Conservation (phyloP, 192 early-diverging fungal genomes). For the Coemansia sp. region DNA sequence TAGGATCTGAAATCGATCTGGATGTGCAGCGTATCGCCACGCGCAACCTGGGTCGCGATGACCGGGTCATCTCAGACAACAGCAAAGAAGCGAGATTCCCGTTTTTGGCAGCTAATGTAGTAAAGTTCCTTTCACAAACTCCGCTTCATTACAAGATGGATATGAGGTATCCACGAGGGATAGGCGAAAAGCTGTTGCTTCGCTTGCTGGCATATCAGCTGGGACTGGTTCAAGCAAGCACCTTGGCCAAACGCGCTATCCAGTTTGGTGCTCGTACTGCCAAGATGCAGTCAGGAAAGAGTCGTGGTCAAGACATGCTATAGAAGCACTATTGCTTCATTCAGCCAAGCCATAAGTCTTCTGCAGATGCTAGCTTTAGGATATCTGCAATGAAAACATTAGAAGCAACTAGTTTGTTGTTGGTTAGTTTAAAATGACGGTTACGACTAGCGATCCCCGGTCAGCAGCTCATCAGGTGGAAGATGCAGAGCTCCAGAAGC, state of each 20-base stretch:
- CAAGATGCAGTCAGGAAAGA: slow-evolving; percentile 68
- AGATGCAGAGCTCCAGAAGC: slow-evolving; percentile 16
- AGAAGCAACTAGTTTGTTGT: too few relatives aligned
- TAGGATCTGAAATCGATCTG: slow-evolving; percentile 74
- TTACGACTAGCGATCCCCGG: slow-evolving; percentile 6
- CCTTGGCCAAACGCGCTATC: slow-evolving; percentile 88
- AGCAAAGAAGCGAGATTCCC: slow-evolving; percentile 85
- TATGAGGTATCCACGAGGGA: slow-evolving; percentile 69
- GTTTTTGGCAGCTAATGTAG: slow-evolving; percentile 73
- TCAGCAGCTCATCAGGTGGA: slow-evolving; percentile 40
- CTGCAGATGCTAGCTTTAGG: too few relatives aligned
- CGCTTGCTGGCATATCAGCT: slow-evolving; percentile 67
- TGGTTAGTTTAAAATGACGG: too few relatives aligned
- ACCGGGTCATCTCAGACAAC: slow-evolving; percentile 86
- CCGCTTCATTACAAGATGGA: slow-evolving; percentile 82
- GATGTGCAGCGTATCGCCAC: slow-evolving; percentile 83
- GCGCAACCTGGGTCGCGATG: slow-evolving; percentile 91
- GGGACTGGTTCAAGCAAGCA: slow-evolving; percentile 56
- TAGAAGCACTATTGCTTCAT: not conserved
- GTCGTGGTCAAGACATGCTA: slow-evolving; percentile 32
- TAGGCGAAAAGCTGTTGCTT: slow-evolving; percentile 91
- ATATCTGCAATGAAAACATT: too few relatives aligned
- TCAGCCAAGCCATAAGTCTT: too few relatives aligned
- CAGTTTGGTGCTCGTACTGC: slow-evolving; percentile 96
- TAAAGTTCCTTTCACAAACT: slow-evolving; percentile 60